These are phyloP conservation scores for Podila epigama DNA, from an alignment of 192 early-diverging fungal genomes.

Conservation along the genomic window DNA sequence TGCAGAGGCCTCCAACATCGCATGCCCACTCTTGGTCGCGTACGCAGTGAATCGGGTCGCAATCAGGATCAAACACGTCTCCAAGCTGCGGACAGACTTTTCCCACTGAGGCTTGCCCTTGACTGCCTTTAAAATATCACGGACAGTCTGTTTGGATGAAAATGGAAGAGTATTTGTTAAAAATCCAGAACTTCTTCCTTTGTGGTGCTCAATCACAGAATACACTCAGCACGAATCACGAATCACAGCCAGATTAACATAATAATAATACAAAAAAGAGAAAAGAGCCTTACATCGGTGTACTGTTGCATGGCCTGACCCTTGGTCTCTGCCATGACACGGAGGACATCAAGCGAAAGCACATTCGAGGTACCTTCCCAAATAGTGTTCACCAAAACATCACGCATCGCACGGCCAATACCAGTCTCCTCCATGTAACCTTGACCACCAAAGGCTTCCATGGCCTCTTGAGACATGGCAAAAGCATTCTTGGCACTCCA, in stretches of 20 bases:
- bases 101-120: slow-evolving; percentile 16
- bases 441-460: slow-evolving; percentile 76
- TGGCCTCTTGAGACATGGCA: slow-evolving; percentile 57
- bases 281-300: slow-evolving; percentile 39
- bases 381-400: slow-evolving; percentile 72
- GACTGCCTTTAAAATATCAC: slow-evolving; percentile 33
- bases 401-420: slow-evolving; percentile 62
- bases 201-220: too few species aligned
- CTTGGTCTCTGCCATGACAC: slow-evolving; percentile 59
- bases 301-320: slow-evolving; percentile 52
- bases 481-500: slow-evolving; percentile 61
- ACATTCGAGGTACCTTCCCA: slow-evolving; percentile 84
- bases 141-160: slow-evolving; percentile 12
- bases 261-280: background rate
- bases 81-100: slow-evolving; percentile 11
- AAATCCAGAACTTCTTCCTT: too few species aligned
- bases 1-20: slow-evolving; percentile 51
- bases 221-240: too few species aligned
- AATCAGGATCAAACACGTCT: slow-evolving; percentile 32
- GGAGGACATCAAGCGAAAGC: slow-evolving; percentile 65
- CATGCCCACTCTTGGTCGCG: slow-evolving; percentile 20
- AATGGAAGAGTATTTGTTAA: background rate
- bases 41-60: slow-evolving; percentile 45
- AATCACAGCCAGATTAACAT: too few species aligned
- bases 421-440: slow-evolving; percentile 82